These are phyloP conservation scores for Penicillium sp. DNA, from an alignment of 2,329 filamentous ascomycete species.

Conservation along the genomic window DNA sequence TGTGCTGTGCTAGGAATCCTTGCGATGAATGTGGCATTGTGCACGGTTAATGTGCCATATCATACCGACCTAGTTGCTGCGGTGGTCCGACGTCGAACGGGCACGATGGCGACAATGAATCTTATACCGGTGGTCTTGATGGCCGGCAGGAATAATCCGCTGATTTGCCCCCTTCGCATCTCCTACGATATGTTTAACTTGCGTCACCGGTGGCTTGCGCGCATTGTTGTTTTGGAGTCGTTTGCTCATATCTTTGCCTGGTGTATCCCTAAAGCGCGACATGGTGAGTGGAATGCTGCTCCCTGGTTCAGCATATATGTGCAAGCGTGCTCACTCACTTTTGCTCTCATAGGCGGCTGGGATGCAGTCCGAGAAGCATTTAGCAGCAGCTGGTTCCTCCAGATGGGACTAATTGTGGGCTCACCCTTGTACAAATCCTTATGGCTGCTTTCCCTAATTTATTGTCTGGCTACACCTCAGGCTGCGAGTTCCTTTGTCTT, in stretches of 20 bases:
- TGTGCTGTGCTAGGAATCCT: constrained; percentile 47
- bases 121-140: constrained; percentile 50
- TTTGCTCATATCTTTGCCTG: constrained; percentile 74
- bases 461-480: too few species aligned
- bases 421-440: too few species aligned
- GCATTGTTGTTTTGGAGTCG: constrained; percentile 71
- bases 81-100: constrained; percentile 49
- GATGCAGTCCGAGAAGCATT: constrained; percentile 36
- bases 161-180: constrained; percentile 47
- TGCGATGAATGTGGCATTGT: constrained; percentile 54
- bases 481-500: constrained; percentile 62
- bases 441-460: too few species aligned
- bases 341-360: constrained; percentile 52
- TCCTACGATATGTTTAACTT: constrained; percentile 55
- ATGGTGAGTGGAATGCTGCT: constrained; percentile 25
- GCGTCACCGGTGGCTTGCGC: constrained; percentile 78
- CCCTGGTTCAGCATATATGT: too few species aligned
- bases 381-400: too few species aligned
- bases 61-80: constrained; percentile 38
- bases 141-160: constrained; percentile 49
- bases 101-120: constrained; percentile 49
- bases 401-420: too few species aligned
- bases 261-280: constrained; percentile 69
- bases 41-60: constrained; percentile 53
- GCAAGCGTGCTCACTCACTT: too few species aligned